A percentile compares a stretch with the other conserved stretches of the same genome.
phyloP scores from a whole-genome alignment of 2,329 filamentous ascomycete genomes.

The Xylaria sp. region DNA sequence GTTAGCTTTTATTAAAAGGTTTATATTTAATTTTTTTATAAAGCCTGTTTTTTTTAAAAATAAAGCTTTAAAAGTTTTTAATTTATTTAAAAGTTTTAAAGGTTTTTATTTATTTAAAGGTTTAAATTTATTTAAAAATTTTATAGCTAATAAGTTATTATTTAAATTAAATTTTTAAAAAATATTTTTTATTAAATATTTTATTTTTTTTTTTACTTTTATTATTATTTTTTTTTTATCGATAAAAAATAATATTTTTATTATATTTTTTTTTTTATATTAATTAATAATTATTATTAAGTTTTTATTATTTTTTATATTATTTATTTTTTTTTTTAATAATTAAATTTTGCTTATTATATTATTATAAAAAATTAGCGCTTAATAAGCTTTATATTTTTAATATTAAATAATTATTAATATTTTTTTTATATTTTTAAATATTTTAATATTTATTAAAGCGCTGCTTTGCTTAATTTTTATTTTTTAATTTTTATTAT shows the following conservation, averaged over 20 bases:
- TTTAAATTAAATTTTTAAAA: constrained; percentile 14
- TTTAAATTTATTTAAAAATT: constrained; percentile 3
- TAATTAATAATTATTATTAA: too few species aligned
- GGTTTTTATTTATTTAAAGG: background rate
- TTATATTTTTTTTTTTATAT: too few species aligned
- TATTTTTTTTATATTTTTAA: background rate
- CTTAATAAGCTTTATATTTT: constrained; percentile 2
- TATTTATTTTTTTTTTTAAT: constrained; percentile 20
- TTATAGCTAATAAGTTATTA: constrained; percentile 20
- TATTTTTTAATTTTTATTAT: constrained; percentile 4
- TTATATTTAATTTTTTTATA: background rate
- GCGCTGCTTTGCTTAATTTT: background rate
- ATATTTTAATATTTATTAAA: constrained; percentile 5
- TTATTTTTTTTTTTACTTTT: background rate
- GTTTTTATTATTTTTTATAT: background rate
- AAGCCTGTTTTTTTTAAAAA: too few species aligned
- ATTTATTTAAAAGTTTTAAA: background rate
- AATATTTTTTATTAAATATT: constrained; percentile 27
- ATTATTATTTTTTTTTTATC: too few species aligned
- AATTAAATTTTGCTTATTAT: constrained; percentile 6
- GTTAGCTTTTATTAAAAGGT: background rate
- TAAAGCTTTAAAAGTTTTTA: background rate
- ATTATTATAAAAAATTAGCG: constrained; percentile 9
- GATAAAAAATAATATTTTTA: too few species aligned
- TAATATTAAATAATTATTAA: constrained; percentile 7